These are phyloP conservation scores for Fusarium subglutinans DNA, from an alignment of 2,329 filamentous ascomycete species.

Conservation along the genomic window DNA sequence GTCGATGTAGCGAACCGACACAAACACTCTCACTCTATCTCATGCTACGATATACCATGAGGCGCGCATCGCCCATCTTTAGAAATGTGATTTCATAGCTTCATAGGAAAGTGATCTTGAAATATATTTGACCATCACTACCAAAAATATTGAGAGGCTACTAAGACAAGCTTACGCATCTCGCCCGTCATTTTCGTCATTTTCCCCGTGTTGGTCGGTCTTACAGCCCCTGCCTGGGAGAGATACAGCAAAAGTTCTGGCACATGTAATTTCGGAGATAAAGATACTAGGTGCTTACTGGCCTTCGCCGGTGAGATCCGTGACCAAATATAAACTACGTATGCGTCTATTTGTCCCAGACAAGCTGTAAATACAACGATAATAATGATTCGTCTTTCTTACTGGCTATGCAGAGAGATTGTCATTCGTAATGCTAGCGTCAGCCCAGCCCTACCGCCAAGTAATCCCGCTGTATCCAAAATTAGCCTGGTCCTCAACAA, in stretches of 20 bases:
- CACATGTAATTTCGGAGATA: not conserved
- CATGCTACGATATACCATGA: not conserved
- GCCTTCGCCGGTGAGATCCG: fast-evolving
- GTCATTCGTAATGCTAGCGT: not conserved
- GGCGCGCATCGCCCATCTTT: not conserved
- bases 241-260: too few relatives aligned
- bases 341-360: not conserved
- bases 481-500: not conserved
- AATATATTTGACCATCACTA: fast-evolving
- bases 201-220: not conserved
- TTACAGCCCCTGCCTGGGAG: fast-evolving
- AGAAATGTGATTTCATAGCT: not conserved
- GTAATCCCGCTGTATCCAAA: fast-evolving
- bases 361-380: not conserved
- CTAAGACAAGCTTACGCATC: not conserved
- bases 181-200: not conserved
- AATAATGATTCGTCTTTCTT: not conserved
- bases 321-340: not conserved
- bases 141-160: not conserved
- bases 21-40: fast-evolving
- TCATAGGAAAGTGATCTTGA: fast-evolving
- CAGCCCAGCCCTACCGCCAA: not conserved
- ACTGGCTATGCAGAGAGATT: not conserved
- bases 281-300: not conserved
- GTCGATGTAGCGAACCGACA: not conserved